A percentile compares a stretch with the other conserved stretches of the same genome.
Conservation (phyloP, 176 grass and related monocot genomes). For the Oryza brachyantha region DNA sequence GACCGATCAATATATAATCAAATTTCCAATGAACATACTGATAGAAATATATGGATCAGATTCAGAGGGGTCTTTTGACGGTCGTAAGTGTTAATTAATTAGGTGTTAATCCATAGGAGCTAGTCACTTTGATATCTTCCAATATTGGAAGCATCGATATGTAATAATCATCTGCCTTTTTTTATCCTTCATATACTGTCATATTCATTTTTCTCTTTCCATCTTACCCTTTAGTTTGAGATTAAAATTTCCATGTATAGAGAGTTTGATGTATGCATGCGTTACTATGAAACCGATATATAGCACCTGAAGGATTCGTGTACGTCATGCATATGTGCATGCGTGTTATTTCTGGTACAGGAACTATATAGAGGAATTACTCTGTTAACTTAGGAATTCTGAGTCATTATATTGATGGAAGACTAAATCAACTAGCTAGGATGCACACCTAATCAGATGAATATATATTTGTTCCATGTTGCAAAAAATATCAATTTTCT, state of each 20-base stretch:
- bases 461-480: neutral
- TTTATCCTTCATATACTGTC: neutral
- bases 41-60: neutral
- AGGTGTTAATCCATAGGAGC: neutral
- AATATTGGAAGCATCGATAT: slow-evolving; percentile 9
- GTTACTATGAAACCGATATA: neutral
- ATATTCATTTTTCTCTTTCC: neutral
- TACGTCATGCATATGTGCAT: neutral
- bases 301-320: neutral
- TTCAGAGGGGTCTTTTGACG: neutral
- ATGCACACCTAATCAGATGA: neutral
- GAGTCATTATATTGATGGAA: neutral
- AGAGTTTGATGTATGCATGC: neutral
- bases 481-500: neutral
- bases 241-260: neutral
- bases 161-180: slow-evolving; percentile 13
- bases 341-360: neutral
- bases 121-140: neutral
- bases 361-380: neutral
- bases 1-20: neutral
- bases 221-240: neutral
- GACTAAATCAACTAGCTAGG: too few relatives aligned
- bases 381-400: neutral
- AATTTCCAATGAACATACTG: neutral
- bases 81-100: neutral